A percentile compares a stretch with the other conserved stretches of the same genome.
These are phyloP conservation scores for Cicer bijugum DNA, from an alignment of 306 rosid species.

Conservation along the genomic window DNA sequence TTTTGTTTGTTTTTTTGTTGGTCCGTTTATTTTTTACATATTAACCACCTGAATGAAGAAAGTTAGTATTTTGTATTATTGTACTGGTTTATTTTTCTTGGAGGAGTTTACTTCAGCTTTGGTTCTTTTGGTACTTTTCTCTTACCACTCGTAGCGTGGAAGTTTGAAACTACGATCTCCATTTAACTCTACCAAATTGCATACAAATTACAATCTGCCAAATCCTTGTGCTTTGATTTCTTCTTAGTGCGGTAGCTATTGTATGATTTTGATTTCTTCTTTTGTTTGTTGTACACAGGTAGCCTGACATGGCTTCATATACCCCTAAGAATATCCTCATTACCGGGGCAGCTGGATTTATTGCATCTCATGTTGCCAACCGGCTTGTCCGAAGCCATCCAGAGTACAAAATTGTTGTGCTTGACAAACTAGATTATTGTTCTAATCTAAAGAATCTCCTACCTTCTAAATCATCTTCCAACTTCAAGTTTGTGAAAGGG, in stretches of 20 bases:
- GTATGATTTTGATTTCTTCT: conserved; percentile 1
- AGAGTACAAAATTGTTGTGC: conserved; percentile 65
- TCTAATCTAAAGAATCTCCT: conserved; percentile 63
- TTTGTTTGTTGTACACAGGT: conserved; percentile 41
- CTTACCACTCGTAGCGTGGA: neutral
- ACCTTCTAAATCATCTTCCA: conserved; percentile 62
- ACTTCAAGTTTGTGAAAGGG: conserved; percentile 68
- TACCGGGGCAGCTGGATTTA: conserved; percentile 70
- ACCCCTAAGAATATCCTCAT: conserved; percentile 70
- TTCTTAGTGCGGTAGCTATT: neutral
- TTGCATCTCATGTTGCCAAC: conserved; percentile 69
- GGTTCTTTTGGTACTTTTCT: conserved; percentile 3
- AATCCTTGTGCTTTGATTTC: neutral
- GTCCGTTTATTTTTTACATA: neutral
- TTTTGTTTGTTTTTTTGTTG: neutral
- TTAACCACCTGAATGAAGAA: neutral
- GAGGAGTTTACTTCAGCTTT: neutral
- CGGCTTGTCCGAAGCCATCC: conserved; percentile 61
- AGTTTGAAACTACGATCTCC: neutral
- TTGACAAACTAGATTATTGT: conserved; percentile 72
- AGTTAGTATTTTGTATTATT: neutral
- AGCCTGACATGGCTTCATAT: conserved; percentile 52
- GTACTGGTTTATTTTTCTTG: conserved; percentile 4
- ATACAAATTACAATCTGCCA: neutral
- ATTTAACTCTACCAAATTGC: neutral